Base-by-base conservation (phyloP, 2,329 filamentous ascomycete species). In the Sphaerulina musiva region DNA sequence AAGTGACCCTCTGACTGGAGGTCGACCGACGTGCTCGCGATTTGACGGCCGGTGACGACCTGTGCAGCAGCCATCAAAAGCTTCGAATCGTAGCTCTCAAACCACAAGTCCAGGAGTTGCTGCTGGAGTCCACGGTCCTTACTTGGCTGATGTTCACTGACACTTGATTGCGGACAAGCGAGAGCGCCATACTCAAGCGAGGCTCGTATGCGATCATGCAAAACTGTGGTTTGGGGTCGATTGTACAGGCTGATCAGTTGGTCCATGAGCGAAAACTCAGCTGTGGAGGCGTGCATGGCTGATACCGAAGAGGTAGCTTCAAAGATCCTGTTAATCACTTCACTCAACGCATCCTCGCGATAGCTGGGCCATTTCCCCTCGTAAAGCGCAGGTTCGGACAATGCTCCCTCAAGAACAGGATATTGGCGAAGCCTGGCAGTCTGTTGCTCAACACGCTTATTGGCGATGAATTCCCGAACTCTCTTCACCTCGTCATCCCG, bases 301-400 rank as follows among this genome's bases (percentile, higher is more conserved):
- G 45, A 39, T 29, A 36, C 31, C 23, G 62, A 67, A 12, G 70
- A 66, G 0, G 70, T 67, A 4, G 72, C 65, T 36, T 75, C 67
- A 60, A 83, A 80, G 46, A 83, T 68, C 11, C 72, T 71, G 64
- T 85, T 85, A 45, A 81, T 66, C 6, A 84, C 70, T 62, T 84
- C 81, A 0, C 80, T 80, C 43, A 85, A 76, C 38, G 80, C 77
- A 20, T 79, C 70, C 63, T 85, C 82, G 62, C 85, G 81, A 56
- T 84, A 78, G 10, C 72, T 74, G 38, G 85, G 76, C 81, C 82
- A 85, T 53, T 78, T 74, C 44, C 84, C 80, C 62, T 84, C 81
- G 64, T 84, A 84, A 59, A 85, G 72, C 50, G 78, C 74, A n/a
- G 80, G 74, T 46, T 77, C 76, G 2, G 72, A 69, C 26, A 84